Conservation (phyloP, 768 basidiomycete genomes). For the Hypholoma fasciculare region DNA sequence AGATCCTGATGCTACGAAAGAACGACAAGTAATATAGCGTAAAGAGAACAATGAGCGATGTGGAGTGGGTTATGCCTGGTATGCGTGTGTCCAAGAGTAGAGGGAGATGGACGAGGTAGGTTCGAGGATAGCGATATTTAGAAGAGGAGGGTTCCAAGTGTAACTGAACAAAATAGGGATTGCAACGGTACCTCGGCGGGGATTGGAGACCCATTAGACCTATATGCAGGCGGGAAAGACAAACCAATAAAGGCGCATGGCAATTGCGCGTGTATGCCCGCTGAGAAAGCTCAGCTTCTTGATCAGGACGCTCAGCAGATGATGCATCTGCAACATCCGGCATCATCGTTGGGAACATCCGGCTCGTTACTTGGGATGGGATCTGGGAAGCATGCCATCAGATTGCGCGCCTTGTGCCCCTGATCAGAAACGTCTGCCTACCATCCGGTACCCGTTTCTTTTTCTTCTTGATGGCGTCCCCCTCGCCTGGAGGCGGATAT, state of each 20-base stretch:
- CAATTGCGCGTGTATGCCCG: neutral
- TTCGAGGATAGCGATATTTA: neutral
- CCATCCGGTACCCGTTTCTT: constrained; percentile 32
- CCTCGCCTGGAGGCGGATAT: constrained; percentile 49
- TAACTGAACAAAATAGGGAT: neutral
- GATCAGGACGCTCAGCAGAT: constrained; percentile 18
- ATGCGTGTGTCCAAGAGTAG: neutral
- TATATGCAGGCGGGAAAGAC: too few relatives aligned
- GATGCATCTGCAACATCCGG: constrained; percentile 26
- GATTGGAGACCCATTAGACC: too few relatives aligned
- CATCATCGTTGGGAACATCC: constrained; percentile 10
- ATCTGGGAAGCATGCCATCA: constrained; percentile 6
- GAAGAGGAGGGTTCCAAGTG: neutral
- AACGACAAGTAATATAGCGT: neutral
- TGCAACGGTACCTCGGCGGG: neutral
- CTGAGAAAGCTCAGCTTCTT: neutral
- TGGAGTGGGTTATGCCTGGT: neutral
- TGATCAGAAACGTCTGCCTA: constrained; percentile 14
- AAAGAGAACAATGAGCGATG: neutral
- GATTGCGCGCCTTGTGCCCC: neutral
- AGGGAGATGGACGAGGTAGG: neutral
- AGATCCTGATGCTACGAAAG: constrained; percentile 10
- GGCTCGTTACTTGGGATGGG: constrained; percentile 9
- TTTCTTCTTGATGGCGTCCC: constrained; percentile 58
- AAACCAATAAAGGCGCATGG: too few relatives aligned